Evolutionary conservation across 148 eudicot species (phyloP), one percentile per base, ranked within the genome.

Genomic region (Silene conica): DNA sequence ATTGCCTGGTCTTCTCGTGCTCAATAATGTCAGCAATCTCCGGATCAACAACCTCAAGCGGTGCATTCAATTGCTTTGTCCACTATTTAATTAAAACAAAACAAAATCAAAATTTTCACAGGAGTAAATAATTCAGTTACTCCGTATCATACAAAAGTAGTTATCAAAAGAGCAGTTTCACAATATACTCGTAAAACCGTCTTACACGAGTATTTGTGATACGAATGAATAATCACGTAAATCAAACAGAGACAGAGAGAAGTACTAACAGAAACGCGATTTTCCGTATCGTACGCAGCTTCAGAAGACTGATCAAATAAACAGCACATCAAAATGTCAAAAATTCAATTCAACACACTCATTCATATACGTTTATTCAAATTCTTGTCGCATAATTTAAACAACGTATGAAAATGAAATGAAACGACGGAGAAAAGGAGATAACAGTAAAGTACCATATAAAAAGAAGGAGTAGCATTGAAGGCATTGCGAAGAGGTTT

Each of bases 31-130:
- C 87, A 48, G 97, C 97, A 69, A 95, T 85, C 82, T 92, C 97
- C 67, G 99, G 99, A 85, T 95, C 99, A 79, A 92, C 86, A 10
- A 62, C 91, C 76, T 90, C 91, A 22, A 95, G 85, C 5, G 99
- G 89, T 65, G 96, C 93, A 84, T 95, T 95, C 87, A 95, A 67
- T 79, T 95, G 96, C 83, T 95, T 95, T 21, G 97, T 89, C 99
- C 99, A 95, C 99, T 92, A 86, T 62, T 50, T 78, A 55, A 26
- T 19, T 43, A 19, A 54, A 6, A 43, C 4, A 31, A 41, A 21
- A 26, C 4, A 31, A 41, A 21, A 60, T 26, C 72, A 6, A 59
- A 60, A 5, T 31, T 14, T 20, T 8, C 10, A 18, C 28, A 15
- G 2, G 20, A 63, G n/a, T 6, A 18, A 54, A 48, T 2, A 18